These are phyloP conservation scores for Clonostachys sp. DNA, from an alignment of 2,329 filamentous ascomycete species.

Conservation along the genomic window DNA sequence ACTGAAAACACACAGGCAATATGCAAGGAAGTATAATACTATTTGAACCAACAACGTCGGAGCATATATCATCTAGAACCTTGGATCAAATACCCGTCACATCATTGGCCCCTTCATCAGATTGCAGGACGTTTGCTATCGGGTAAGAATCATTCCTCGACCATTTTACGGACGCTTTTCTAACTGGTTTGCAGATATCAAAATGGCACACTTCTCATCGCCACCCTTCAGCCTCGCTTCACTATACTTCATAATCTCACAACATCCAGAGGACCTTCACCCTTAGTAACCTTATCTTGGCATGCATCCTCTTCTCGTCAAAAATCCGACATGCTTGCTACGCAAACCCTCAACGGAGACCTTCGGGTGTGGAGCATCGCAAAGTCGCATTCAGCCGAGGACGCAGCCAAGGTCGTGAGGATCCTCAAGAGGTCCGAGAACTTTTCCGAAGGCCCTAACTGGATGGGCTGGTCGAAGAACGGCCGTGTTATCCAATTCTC, in stretches of 20 bases:
- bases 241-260: slow-evolving; percentile 91
- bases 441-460: slow-evolving; percentile 72
- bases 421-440: slow-evolving; percentile 78
- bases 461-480: slow-evolving; percentile 99
- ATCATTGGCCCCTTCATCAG: slow-evolving; percentile 81
- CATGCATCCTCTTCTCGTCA: slow-evolving; percentile 94
- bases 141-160: slow-evolving; percentile 52
- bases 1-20: slow-evolving; percentile 59
- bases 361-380: slow-evolving; percentile 94
- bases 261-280: slow-evolving; percentile 77
- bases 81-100: slow-evolving; percentile 91
- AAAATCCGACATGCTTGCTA: slow-evolving; percentile 96
- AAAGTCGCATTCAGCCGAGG: slow-evolving; percentile 66
- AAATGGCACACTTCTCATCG: slow-evolving; percentile 90
- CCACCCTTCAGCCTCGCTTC: slow-evolving; percentile 84
- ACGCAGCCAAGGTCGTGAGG: slow-evolving; percentile 83
- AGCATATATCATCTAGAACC: slow-evolving; percentile 86
- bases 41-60: slow-evolving; percentile 88
- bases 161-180: not conserved
- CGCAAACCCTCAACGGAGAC: slow-evolving; percentile 88
- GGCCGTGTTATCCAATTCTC: slow-evolving; percentile 90
- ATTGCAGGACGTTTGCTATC: slow-evolving; percentile 94
- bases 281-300: slow-evolving; percentile 85
- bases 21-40: slow-evolving; percentile 88
- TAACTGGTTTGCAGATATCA: slow-evolving; percentile 61